phyloP scores from a whole-genome alignment of 176 grass and related monocot genomes.

The Neostapfia colusana region DNA sequence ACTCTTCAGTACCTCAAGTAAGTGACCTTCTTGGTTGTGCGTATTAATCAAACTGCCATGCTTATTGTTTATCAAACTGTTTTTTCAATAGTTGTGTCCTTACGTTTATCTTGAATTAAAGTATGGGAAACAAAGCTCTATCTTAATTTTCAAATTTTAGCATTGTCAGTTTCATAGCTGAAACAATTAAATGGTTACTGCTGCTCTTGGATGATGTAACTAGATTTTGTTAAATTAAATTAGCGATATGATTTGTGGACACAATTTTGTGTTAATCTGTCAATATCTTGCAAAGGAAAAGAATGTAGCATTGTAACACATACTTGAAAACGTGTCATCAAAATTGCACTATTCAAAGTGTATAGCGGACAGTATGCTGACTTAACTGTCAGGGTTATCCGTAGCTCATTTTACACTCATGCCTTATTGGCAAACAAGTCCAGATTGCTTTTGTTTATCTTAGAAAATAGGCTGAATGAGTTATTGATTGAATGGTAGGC shows the following conservation, averaged over 20 bases:
- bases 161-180: neutral
- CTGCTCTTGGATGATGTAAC: neutral
- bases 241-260: neutral
- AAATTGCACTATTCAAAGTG: conserved; percentile 3
- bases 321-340: conserved; percentile 21
- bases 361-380: neutral
- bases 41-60: neutral
- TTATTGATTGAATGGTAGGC: conserved; percentile 5
- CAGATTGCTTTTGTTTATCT: conserved; percentile 4
- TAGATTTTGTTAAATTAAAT: neutral
- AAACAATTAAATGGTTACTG: conserved; percentile 13
- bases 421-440: conserved; percentile 13
- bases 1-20: conserved; percentile 70
- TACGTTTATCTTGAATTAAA: conserved; percentile 10
- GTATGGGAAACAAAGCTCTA: neutral
- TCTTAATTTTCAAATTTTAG: neutral
- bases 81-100: neutral
- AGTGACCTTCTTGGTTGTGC: neutral
- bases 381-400: conserved; percentile 21
- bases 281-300: conserved; percentile 24
- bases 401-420: neutral
- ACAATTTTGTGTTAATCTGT: neutral
- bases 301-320: neutral
- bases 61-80: neutral
- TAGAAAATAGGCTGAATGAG: neutral